These are phyloP conservation scores for Avena atlantica DNA, from an alignment of 176 grass and related monocot species.

Conservation along the genomic window DNA sequence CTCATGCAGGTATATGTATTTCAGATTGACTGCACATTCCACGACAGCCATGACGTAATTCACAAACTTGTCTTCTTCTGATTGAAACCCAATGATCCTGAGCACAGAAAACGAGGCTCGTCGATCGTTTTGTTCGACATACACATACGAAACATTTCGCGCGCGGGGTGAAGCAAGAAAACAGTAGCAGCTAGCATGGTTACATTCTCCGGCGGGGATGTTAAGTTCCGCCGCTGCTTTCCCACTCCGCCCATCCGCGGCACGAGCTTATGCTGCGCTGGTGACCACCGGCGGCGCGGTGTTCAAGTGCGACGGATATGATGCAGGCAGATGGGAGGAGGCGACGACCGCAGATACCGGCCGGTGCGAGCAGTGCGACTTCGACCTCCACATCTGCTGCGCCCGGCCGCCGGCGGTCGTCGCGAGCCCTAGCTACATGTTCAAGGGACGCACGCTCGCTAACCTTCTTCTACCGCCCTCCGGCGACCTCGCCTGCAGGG, in stretches of 20 bases:
- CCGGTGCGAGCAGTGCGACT: conserved; percentile 5
- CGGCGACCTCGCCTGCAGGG: neutral
- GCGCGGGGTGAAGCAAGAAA: too few relatives aligned
- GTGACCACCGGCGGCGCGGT: neutral
- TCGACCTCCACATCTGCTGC: conserved; percentile 18
- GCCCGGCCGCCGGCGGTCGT: neutral
- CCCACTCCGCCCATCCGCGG: neutral
- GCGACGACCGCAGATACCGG: neutral
- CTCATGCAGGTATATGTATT: too few relatives aligned
- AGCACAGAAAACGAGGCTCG: too few relatives aligned
- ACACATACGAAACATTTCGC: too few relatives aligned
- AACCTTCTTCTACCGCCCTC: neutral
- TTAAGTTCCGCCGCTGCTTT: neutral
- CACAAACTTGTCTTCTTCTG: too few relatives aligned
- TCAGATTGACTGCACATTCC: too few relatives aligned
- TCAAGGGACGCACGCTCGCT: neutral
- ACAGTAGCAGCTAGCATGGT: neutral
- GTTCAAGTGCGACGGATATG: conserved; percentile 17
- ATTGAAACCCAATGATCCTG: too few relatives aligned
- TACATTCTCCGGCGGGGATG: neutral
- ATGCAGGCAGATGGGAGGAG: neutral
- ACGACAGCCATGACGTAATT: too few relatives aligned
- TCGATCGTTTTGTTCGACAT: too few relatives aligned
- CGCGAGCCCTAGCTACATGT: neutral
- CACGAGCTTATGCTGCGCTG: neutral